phyloP scores from a whole-genome alignment of 2,329 filamentous ascomycete species.

The Phialocephala subalpina region DNA sequence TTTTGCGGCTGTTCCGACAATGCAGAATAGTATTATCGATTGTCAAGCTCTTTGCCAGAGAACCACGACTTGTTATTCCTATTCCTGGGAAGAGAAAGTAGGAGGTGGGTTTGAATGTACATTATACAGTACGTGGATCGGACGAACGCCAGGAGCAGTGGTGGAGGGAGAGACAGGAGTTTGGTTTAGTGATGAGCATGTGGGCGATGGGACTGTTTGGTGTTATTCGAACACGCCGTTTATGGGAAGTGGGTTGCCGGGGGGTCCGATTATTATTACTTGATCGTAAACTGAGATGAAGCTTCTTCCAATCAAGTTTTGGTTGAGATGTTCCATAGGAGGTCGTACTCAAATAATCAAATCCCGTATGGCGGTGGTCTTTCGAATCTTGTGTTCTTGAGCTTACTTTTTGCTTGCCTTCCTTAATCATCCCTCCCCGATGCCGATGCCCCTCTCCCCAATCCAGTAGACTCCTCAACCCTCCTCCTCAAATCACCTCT shows the following conservation, averaged over 20 bases:
- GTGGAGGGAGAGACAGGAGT: not conserved
- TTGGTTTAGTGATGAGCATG: conserved; percentile 4
- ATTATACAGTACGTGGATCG: not conserved
- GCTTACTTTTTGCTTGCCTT: too few species aligned
- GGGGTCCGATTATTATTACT: not conserved
- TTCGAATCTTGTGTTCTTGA: too few species aligned
- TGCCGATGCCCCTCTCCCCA: not conserved
- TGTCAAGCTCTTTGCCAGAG: not conserved
- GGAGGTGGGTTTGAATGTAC: not conserved
- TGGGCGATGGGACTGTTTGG: not conserved
- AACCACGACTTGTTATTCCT: not conserved
- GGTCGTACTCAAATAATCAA: too few species aligned
- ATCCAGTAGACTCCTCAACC: not conserved
- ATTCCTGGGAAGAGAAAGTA: not conserved
- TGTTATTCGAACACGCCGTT: not conserved
- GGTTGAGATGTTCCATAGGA: too few species aligned
- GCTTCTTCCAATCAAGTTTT: too few species aligned
- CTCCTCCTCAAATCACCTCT: not conserved
- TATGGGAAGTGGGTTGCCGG: not conserved
- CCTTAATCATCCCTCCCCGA: not conserved
- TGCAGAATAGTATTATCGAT: not conserved
- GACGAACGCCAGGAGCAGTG: not conserved
- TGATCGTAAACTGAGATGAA: not conserved
- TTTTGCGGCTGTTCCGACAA: not conserved
- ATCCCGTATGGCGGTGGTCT: too few species aligned